Conservation (phyloP, 148 eudicot species). For the Euryodendron excelsum region DNA sequence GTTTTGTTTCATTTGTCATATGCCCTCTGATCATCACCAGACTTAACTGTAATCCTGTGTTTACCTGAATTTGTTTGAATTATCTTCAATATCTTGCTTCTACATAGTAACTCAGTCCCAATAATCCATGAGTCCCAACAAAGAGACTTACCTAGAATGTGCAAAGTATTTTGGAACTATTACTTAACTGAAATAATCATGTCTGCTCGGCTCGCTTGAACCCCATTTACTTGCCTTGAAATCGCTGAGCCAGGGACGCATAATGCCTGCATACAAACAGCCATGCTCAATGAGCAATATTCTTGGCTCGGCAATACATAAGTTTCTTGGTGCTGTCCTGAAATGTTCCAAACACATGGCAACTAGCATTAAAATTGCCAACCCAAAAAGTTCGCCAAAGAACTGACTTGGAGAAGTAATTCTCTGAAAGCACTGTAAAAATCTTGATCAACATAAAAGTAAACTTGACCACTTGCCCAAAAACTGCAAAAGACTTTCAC, state of each 20-base stretch:
- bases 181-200: slow-evolving; percentile 88
- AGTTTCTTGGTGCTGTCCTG: not conserved
- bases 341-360: not conserved
- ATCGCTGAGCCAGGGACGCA: slow-evolving; percentile 56
- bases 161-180: not conserved
- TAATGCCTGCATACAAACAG: slow-evolving; percentile 59
- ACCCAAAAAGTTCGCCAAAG: not conserved
- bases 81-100: too few species aligned
- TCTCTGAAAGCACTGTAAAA: not conserved
- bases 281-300: not conserved
- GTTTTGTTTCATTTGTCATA: not conserved
- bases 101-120: too few species aligned
- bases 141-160: not conserved
- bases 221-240: slow-evolving; percentile 74
- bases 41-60: not conserved
- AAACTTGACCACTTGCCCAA: not conserved
- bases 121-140: not conserved
- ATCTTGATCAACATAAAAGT: not conserved
- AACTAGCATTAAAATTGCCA: not conserved
- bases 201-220: slow-evolving; percentile 77
- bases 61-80: too few species aligned
- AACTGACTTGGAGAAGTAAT: not conserved
- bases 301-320: not conserved
- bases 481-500: not conserved
- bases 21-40: not conserved